Base-by-base conservation (phyloP, 139 green algal genomes). In the Astrephomene gubernaculifera region DNA sequence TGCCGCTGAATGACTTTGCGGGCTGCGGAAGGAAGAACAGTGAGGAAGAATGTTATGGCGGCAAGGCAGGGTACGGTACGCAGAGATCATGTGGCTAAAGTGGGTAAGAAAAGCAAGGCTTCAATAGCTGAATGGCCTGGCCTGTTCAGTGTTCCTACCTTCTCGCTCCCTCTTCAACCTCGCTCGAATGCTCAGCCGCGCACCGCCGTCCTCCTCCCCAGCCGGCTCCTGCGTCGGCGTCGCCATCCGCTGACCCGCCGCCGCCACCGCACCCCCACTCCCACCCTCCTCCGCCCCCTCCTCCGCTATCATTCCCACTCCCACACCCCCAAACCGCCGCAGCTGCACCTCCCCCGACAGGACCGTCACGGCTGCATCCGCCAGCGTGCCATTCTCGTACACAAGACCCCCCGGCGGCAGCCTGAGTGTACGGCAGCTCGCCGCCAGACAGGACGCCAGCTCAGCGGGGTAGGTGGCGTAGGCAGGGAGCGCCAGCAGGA, bases 401-500 rank as follows among this genome's bases (percentile, higher is more conserved):
- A 83, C 76, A 29, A 83, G 43, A 31, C 39, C 36, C 17, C 76
- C 76, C 29, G 76, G 14, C 76, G 60, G 60, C 60, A 83, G 76
- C 7, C 10, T 45, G 25, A 54, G 43, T 1, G 36, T 1, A 21
- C 60, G 61, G 76, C 60, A 61, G 21, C 35, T 6, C 10, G 60
- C 17, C 4, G 76, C 76, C 76, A 83, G 44, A 29, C 9, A 29
- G 9, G 39, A 29, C 39, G 71, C 36, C 4, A 82, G 75, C 75
- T 82, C 75, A 3, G 36, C 14, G 2, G 75, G 57, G 60, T 82
- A 71, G 57, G 74, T 8, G 29, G 27, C 14, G 61, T 73, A 83
- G 38, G 76, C 39, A 3, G 76, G 60, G 60, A 83, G 76, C 3
- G 86, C 87, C 43, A 96, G 94, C 57, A 98, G 87, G 63, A 97